Percentiles rank a stretch among this genome's conserved stretches.
Conservation (phyloP, 768 basidiomycete species). For the Serendipita sp. region DNA sequence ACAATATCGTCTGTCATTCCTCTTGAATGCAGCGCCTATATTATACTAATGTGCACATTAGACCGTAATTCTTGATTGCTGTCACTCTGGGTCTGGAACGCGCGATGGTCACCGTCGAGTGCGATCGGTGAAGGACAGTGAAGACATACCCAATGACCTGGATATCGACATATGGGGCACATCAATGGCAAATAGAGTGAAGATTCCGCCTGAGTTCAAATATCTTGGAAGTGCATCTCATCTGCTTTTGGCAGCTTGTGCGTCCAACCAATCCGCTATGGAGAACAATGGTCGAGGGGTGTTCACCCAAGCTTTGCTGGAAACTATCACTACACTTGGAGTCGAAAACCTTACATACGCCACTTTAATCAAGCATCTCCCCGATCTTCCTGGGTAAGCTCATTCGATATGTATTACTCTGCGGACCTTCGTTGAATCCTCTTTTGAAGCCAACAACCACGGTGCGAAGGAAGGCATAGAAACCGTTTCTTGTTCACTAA, state of each 20-base stretch:
- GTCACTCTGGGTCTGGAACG: constrained; percentile 32
- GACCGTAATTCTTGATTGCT: constrained; percentile 51
- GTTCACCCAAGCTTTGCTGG: constrained; percentile 42
- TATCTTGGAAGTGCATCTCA: constrained; percentile 30
- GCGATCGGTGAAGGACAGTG: background rate
- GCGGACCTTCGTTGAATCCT: constrained; percentile 10
- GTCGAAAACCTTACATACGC: constrained; percentile 38
- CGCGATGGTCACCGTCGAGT: constrained; percentile 10
- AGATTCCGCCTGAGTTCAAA: constrained; percentile 27
- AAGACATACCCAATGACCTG: constrained; percentile 23
- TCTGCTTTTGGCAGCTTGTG: constrained; percentile 41
- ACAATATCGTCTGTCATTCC: constrained; percentile 35
- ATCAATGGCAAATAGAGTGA: constrained; percentile 17
- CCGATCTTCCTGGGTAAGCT: background rate
- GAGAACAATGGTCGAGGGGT: constrained; percentile 49
- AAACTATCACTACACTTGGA: constrained; percentile 27
- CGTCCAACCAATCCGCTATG: constrained; percentile 34
- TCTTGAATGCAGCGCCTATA: background rate
- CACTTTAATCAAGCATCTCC: constrained; percentile 23
- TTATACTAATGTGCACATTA: constrained; percentile 9
- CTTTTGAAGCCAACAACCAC: constrained; percentile 30
- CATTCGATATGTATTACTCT: background rate
- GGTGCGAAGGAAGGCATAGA: constrained; percentile 34
- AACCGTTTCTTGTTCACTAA: constrained; percentile 33
- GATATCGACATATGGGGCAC: constrained; percentile 37